Percentiles rank a stretch among this genome's conserved stretches.
phyloP scores from a whole-genome alignment of 2,329 filamentous ascomycete genomes.

The Neopestalotiopsis clavispora region DNA sequence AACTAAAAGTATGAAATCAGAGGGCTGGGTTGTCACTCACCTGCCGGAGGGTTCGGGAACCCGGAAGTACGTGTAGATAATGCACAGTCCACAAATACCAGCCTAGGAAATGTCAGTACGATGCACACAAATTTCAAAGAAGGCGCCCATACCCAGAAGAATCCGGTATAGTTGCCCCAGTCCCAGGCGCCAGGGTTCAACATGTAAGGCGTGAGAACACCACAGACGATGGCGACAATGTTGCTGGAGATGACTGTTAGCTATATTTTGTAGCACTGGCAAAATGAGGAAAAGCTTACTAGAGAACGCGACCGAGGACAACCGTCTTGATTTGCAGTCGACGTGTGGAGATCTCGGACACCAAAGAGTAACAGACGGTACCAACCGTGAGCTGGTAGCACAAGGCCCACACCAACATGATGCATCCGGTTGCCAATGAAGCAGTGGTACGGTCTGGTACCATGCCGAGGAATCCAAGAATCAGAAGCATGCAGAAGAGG shows the following conservation, averaged over 20 bases:
- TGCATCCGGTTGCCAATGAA: constrained; percentile 78
- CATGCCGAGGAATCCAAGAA: constrained; percentile 84
- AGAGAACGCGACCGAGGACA: constrained; percentile 80
- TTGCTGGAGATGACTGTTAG: constrained; percentile 54
- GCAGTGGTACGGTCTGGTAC: constrained; percentile 67
- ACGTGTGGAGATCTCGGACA: constrained; percentile 81
- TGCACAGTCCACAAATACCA: constrained; percentile 78
- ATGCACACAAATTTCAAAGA: not conserved
- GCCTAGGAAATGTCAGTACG: constrained; percentile 45
- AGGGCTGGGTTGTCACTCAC: too few relatives aligned
- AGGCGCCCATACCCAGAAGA: constrained; percentile 72
- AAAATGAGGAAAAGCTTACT: constrained; percentile 47
- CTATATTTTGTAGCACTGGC: not conserved
- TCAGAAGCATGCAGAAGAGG: constrained; percentile 76
- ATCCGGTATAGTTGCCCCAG: constrained; percentile 86
- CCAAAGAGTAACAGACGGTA: constrained; percentile 87
- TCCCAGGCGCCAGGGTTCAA: constrained; percentile 86
- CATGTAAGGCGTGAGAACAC: constrained; percentile 89
- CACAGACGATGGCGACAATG: constrained; percentile 80
- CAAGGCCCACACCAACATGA: constrained; percentile 84
- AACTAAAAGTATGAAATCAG: too few relatives aligned
- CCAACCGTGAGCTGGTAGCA: constrained; percentile 88
- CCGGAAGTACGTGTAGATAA: constrained; percentile 82
- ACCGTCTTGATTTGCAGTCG: constrained; percentile 91
- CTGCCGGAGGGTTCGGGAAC: constrained; percentile 76